A percentile compares a stretch with the other conserved stretches of the same genome.
Evolutionary conservation across 1,139 yeast genomes (phyloP).

Genomic region (Zygosaccharomyces sapae): DNA sequence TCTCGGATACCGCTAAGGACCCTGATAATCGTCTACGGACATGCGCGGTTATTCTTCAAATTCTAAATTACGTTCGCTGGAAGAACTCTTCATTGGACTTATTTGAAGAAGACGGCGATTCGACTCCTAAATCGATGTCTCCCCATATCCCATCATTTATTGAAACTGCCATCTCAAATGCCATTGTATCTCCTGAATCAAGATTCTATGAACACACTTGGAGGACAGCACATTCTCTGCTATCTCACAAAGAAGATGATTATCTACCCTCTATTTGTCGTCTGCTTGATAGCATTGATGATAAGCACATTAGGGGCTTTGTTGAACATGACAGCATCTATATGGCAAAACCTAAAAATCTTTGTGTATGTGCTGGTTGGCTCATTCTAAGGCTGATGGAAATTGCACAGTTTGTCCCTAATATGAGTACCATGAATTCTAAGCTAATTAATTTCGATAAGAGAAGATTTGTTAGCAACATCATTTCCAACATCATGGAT

Average conservation of each 20-base stretch:
- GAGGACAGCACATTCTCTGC: slow-evolving; percentile 25
- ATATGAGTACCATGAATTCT: slow-evolving; percentile 56
- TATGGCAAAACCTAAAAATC: slow-evolving; percentile 47
- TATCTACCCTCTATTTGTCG: slow-evolving; percentile 17
- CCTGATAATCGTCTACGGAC: slow-evolving; percentile 61
- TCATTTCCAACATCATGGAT: slow-evolving; percentile 48
- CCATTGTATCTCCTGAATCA: slow-evolving; percentile 76
- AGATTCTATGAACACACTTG: slow-evolving; percentile 47
- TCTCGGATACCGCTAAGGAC: slow-evolving; percentile 55
- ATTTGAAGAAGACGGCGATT: slow-evolving; percentile 40
- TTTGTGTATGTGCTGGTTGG: slow-evolving; percentile 87
- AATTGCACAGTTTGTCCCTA: slow-evolving; percentile 64
- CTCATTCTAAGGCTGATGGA: slow-evolving; percentile 56
- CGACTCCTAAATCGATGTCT: slow-evolving; percentile 36
- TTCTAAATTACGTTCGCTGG: slow-evolving; percentile 61
- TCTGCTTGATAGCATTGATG: slow-evolving; percentile 24
- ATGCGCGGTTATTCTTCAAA: slow-evolving; percentile 65
- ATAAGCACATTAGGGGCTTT: slow-evolving; percentile 24
- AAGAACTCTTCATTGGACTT: slow-evolving; percentile 65
- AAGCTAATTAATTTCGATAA: slow-evolving; percentile 63
- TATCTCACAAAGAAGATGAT: slow-evolving; percentile 9
- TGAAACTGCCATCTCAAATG: slow-evolving; percentile 74
- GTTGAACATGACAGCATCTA: slow-evolving; percentile 40
- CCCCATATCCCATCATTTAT: slow-evolving; percentile 78
- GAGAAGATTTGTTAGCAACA: slow-evolving; percentile 57